Conservation (phyloP, 441 rosid genomes). For the Gossypium gossypioides region DNA sequence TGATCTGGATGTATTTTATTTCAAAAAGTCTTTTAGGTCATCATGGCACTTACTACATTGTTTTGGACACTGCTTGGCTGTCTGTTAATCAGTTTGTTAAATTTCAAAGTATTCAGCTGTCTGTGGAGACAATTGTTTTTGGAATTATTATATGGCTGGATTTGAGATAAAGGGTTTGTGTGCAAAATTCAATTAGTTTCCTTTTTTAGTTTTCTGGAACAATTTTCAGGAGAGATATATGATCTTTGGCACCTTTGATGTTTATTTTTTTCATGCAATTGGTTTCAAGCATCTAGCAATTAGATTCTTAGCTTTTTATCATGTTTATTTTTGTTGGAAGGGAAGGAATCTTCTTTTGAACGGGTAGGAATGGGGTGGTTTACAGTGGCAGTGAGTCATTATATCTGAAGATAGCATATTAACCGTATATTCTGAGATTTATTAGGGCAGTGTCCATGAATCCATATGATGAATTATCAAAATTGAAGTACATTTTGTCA, state of each 20-base stretch:
- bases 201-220: neutral
- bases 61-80: neutral
- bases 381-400: neutral
- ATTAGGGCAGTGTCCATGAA: neutral
- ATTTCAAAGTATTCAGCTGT: neutral
- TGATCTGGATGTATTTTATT: neutral
- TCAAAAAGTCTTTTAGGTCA: neutral
- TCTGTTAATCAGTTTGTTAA: neutral
- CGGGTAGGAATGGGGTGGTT: neutral
- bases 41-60: conserved; percentile 9
- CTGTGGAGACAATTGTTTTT: neutral
- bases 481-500: neutral
- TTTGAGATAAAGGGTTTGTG: neutral
- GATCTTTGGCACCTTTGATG: neutral
- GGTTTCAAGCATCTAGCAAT: neutral
- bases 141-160: neutral
- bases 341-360: neutral
- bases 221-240: neutral
- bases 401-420: neutral
- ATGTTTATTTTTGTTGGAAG: neutral
- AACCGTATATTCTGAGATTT: neutral
- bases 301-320: neutral
- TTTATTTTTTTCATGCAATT: neutral
- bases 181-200: neutral
- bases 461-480: neutral